Evolutionary conservation across 805 yeast genomes (phyloP), one percentile per base, ranked within the genome.

Genomic region (Candida nonsorbophila): DNA sequence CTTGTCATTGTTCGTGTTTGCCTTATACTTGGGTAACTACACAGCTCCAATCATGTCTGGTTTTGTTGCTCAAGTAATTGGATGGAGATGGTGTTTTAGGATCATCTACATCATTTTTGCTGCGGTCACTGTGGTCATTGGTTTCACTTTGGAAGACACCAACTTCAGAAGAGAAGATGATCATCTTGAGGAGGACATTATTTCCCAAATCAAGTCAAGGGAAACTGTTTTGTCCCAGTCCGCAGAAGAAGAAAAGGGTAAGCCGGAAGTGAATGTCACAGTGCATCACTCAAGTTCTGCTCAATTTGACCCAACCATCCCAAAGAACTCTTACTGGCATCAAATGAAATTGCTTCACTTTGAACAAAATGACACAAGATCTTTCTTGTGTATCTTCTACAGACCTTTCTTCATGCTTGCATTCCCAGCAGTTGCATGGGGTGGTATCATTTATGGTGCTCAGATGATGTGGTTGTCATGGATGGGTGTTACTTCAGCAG

Each of bases 381-480:
- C 69, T 4, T 61, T 63, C 59, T 43, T 53, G 18, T 44, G 55
- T 14, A 53, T 67, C 8, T 58, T 51, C 34, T 36, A 37, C 13
- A 45, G 69, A 20, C 74, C 74, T 9, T 40, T 62, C 27, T 40
- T 50, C 17, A 41, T 45, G 37, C 42, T 45, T 27, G 47, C 42
- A 6, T 55, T 68, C 24, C 74, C 75, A 3, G 67, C 69, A 5
- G 52, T 68, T 17, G 40, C 67, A 9, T 68, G 67, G 67, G 62
- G 67, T 23, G 72, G 74, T 7, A 29, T 67, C 11, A 55, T 62
- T 15, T 68, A 69, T 34, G 74, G 73, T 6, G 59, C 67, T 8
- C 72, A 65, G 38, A 65, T 68, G 54, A 63, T 67, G 72, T 67
- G 72, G 72, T 46, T 66, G n/a, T 57, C 72, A 1, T 49, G 68